Evolutionary conservation across 2,329 filamentous ascomycete genomes (phyloP).

Genomic region (Trichoderma pleuroti): DNA sequence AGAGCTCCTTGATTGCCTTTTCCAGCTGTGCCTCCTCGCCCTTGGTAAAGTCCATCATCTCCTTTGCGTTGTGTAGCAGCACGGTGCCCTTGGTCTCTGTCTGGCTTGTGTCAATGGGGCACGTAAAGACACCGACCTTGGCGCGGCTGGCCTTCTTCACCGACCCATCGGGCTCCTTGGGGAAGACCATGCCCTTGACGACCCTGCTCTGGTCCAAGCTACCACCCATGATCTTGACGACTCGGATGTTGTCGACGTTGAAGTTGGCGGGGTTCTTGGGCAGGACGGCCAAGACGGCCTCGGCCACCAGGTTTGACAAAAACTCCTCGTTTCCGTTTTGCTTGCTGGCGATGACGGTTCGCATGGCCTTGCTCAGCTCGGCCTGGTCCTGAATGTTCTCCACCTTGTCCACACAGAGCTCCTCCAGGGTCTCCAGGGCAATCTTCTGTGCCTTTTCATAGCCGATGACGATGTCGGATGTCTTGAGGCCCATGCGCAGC

Average conservation of each 20-base stretch:
- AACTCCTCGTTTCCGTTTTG: slow-evolving; percentile 91
- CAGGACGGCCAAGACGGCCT: slow-evolving; percentile 79
- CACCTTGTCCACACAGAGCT: slow-evolving; percentile 87
- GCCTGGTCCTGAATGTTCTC: slow-evolving; percentile 74
- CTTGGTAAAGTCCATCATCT: slow-evolving; percentile 98
- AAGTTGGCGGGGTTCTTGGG: slow-evolving; percentile 95
- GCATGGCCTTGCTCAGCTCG: slow-evolving; percentile 91
- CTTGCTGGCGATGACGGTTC: slow-evolving; percentile 94
- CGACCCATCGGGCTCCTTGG: slow-evolving; percentile 86
- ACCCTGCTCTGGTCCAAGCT: slow-evolving; percentile 91
- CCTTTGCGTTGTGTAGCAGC: slow-evolving; percentile 91
- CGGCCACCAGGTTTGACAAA: slow-evolving; percentile 80
- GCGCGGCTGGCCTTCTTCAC: slow-evolving; percentile 89
- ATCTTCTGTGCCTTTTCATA: slow-evolving; percentile 94
- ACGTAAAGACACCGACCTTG: slow-evolving; percentile 96
- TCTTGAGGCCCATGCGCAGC: slow-evolving; percentile 93
- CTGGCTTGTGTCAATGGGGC: slow-evolving; percentile 90
- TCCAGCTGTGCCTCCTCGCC: slow-evolving; percentile 94
- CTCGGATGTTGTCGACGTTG: slow-evolving; percentile 97
- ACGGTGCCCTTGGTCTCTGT: slow-evolving; percentile 99
- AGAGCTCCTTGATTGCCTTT: slow-evolving; percentile 85
- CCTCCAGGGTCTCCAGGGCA: slow-evolving; percentile 79
- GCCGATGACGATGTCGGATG: slow-evolving; percentile 92
- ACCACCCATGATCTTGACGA: slow-evolving; percentile 99
- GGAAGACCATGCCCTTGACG: slow-evolving; percentile 97